phyloP scores from a whole-genome alignment of 192 early-diverging fungal genomes.

The Umbelopsis ramanniana region DNA sequence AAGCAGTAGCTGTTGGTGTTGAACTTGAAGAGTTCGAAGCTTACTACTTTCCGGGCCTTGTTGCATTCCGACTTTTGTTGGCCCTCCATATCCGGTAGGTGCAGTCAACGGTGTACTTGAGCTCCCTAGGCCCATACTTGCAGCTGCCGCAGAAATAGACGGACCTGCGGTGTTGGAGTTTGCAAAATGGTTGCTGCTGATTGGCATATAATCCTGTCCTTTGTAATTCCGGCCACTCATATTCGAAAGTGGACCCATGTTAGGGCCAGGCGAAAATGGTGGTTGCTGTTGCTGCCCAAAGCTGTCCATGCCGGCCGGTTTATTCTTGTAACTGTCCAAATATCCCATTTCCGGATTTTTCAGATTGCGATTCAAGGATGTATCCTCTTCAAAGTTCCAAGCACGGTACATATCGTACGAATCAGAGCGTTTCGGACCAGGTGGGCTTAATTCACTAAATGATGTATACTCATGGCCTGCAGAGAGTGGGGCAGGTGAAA shows the following conservation, averaged over 20 bases:
- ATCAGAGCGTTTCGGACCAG: background rate
- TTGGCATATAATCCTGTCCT: conserved; percentile 8
- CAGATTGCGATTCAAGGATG: background rate
- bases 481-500: background rate
- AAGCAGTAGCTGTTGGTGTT: conserved; percentile 52
- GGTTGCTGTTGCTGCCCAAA: conserved; percentile 10
- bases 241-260: background rate
- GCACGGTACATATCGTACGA: conserved; percentile 13
- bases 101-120: conserved; percentile 30
- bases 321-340: background rate
- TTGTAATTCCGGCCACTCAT: background rate
- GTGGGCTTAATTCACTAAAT: conserved; percentile 2
- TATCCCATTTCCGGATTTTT: conserved; percentile 1
- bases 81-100: conserved; percentile 37
- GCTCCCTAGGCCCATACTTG: conserved; percentile 10
- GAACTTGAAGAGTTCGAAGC: conserved; percentile 48
- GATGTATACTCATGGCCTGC: conserved; percentile 11
- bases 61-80: conserved; percentile 27
- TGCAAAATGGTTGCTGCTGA: conserved; percentile 8
- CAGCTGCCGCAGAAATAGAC: conserved; percentile 3
- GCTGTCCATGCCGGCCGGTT: background rate
- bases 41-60: conserved; percentile 48
- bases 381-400: conserved; percentile 7
- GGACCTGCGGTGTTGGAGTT: background rate
- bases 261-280: conserved; percentile 9